These are phyloP conservation scores for Verticillium nonalfalfae DNA, from an alignment of 2,329 filamentous ascomycete genomes.

Conservation along the genomic window DNA sequence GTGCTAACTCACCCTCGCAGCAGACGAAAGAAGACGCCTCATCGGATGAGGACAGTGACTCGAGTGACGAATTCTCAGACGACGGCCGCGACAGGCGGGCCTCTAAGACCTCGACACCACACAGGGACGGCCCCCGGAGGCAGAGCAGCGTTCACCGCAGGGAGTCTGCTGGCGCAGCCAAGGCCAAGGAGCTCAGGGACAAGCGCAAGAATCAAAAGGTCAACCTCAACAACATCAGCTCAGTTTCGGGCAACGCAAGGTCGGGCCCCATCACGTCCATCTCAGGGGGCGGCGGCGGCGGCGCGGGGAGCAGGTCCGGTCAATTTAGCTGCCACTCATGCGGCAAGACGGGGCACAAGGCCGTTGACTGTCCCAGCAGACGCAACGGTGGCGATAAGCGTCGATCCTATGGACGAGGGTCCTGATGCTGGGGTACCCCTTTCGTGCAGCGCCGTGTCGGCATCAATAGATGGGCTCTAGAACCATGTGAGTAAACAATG, in stretches of 20 bases:
- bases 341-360: constrained; percentile 54
- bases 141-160: constrained; percentile 22
- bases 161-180: constrained; percentile 31
- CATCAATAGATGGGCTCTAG: not conserved
- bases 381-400: not conserved
- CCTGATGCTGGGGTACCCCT: not conserved
- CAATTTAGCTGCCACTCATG: constrained; percentile 53
- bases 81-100: constrained; percentile 2
- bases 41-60: constrained; percentile 15
- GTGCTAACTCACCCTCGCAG: not conserved
- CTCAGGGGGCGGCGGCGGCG: not conserved
- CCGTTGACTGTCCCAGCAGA: constrained; percentile 44
- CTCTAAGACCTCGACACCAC: constrained; percentile 8
- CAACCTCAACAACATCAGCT: constrained; percentile 56
- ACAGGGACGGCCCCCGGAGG: constrained; percentile 13
- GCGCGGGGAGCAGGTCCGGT: not conserved
- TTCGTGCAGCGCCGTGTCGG: not conserved
- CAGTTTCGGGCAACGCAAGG: constrained; percentile 41
- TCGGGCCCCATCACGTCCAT: not conserved
- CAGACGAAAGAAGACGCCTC: constrained; percentile 7
- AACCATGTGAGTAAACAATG: not conserved
- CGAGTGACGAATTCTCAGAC: constrained; percentile 18
- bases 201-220: constrained; percentile 60
- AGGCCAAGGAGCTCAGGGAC: constrained; percentile 45
- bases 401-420: not conserved